phyloP scores from a whole-genome alignment of 2,329 filamentous ascomycete species.

The Neurospora crassa region DNA sequence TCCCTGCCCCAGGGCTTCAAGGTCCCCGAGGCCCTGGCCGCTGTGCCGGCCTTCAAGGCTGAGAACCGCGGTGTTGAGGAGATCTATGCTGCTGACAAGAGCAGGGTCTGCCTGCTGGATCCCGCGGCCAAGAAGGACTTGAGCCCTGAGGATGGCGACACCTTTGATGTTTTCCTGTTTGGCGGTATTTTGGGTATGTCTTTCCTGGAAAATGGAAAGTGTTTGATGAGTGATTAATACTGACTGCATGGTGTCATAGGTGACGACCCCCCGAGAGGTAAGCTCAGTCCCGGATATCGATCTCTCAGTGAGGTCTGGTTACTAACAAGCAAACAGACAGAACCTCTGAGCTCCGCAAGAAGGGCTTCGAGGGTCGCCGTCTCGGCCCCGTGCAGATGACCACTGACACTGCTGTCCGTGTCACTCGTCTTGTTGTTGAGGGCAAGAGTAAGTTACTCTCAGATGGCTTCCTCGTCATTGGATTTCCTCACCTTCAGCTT shows the following conservation, averaged over 20 bases:
- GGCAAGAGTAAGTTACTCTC: conserved; percentile 54
- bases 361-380: conserved; percentile 80
- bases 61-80: conserved; percentile 75
- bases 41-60: conserved; percentile 54
- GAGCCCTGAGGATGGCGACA: conserved; percentile 68
- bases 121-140: conserved; percentile 75
- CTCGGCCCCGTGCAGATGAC: conserved; percentile 96
- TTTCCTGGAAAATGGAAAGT: background rate
- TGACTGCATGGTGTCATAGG: conserved; percentile 38
- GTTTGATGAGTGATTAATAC: background rate
- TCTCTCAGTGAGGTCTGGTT: conserved; percentile 3
- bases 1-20: conserved; percentile 64
- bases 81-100: conserved; percentile 63
- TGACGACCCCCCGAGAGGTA: conserved; percentile 88
- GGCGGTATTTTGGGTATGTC: conserved; percentile 81
- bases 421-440: conserved; percentile 82
- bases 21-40: conserved; percentile 48
- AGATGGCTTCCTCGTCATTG: background rate
- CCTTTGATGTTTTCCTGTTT: conserved; percentile 88
- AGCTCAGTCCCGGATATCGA: conserved; percentile 20
- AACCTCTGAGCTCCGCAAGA: conserved; percentile 89
- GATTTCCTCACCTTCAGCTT: background rate
- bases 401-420: conserved; percentile 90
- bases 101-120: conserved; percentile 79
- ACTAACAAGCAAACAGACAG: conserved; percentile 50